Percentiles rank a stretch among this genome's conserved stretches.
These are phyloP conservation scores for Dothideomycetes sp. DNA, from an alignment of 2,329 filamentous ascomycete species.

Conservation along the genomic window DNA sequence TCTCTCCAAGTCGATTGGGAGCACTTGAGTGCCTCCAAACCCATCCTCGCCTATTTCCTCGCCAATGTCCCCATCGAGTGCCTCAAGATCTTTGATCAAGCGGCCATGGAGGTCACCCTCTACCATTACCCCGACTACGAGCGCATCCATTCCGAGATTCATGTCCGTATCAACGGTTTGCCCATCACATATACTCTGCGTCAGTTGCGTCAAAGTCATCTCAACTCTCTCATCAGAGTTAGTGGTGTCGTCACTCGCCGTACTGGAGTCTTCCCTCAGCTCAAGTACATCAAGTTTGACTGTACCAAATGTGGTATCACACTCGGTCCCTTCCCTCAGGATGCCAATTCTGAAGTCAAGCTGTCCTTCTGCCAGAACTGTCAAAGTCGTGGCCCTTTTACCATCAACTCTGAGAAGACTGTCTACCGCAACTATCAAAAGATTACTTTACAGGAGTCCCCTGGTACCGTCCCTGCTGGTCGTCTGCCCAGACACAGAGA, in stretches of 20 bases:
- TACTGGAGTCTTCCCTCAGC: slow-evolving; percentile 90
- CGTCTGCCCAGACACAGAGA: slow-evolving; percentile 88
- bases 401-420: slow-evolving; percentile 91
- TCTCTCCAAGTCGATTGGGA: slow-evolving; percentile 94
- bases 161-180: slow-evolving; percentile 90
- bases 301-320: slow-evolving; percentile 88
- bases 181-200: slow-evolving; percentile 92
- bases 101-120: slow-evolving; percentile 91
- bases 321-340: slow-evolving; percentile 92
- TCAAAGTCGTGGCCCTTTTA: slow-evolving; percentile 90
- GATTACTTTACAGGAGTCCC: slow-evolving; percentile 90
- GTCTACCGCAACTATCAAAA: slow-evolving; percentile 99
- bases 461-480: slow-evolving; percentile 90
- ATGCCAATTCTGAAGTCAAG: slow-evolving; percentile 92
- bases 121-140: slow-evolving; percentile 97
- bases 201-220: slow-evolving; percentile 85
- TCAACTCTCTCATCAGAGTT: slow-evolving; percentile 91
- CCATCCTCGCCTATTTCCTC: slow-evolving; percentile 88
- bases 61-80: slow-evolving; percentile 94
- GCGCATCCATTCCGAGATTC: slow-evolving; percentile 93
- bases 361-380: slow-evolving; percentile 95
- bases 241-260: slow-evolving; percentile 90
- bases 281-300: slow-evolving; percentile 98
- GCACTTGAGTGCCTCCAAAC: slow-evolving; percentile 81
- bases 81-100: slow-evolving; percentile 90